Evolutionary conservation across 1,139 yeast genomes (phyloP).

Genomic region (Hemisphaericaspora xylofermentans): DNA sequence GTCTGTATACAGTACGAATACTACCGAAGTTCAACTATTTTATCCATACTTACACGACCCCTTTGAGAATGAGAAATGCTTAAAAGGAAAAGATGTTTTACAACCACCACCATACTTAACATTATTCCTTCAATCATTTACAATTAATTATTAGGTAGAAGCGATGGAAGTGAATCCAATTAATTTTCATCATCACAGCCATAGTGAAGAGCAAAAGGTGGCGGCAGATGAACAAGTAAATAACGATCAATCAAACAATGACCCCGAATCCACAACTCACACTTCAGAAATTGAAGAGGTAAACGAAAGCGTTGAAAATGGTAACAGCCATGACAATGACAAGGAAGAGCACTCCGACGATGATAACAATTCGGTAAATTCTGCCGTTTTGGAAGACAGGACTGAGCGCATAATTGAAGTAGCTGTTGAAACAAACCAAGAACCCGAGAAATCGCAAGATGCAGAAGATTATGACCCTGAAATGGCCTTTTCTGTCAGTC

Average conservation of each 20-base stretch:
- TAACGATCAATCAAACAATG: slow-evolving; percentile 1
- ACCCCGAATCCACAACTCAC: background rate
- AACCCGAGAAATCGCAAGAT: slow-evolving; percentile 9
- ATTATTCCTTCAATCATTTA: background rate
- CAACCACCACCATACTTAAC: background rate
- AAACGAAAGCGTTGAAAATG: slow-evolving; percentile 3
- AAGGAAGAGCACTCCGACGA: background rate
- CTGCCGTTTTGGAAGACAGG: background rate
- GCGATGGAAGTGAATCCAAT: slow-evolving; percentile 12
- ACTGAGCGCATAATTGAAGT: background rate
- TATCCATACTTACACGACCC: too few relatives aligned
- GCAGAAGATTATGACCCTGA: slow-evolving; percentile 28
- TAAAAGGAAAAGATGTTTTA: too few relatives aligned
- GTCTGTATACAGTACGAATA: too few relatives aligned
- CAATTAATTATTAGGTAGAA: background rate
- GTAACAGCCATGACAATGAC: background rate
- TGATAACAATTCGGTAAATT: background rate
- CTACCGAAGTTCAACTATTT: too few relatives aligned
- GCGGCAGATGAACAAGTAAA: background rate
- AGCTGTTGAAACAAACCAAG: slow-evolving; percentile 2
- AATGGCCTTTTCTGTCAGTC: slow-evolving; percentile 9
- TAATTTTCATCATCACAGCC: slow-evolving; percentile 8
- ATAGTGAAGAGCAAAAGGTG: background rate
- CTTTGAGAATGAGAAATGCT: too few relatives aligned
- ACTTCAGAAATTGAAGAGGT: slow-evolving; percentile 5